Base-by-base conservation (phyloP, 2,329 filamentous ascomycete species). In the Venturia oleaginea region DNA sequence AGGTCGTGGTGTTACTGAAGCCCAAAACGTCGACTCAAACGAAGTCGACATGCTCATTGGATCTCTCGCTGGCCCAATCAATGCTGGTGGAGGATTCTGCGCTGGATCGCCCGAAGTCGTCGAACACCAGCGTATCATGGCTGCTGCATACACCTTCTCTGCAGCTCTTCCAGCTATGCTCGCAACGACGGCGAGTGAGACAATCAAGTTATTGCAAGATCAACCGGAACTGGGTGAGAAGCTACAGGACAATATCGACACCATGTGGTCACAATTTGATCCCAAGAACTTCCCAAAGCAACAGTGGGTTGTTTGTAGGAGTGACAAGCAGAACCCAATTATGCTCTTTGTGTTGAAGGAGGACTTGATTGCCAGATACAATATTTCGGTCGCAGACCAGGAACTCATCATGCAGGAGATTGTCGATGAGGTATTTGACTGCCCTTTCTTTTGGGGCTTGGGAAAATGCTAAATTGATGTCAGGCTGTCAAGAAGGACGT, bases 11-110 rank as follows among this genome's bases (percentile, higher is more conserved):
- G 82, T 97, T 46, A 97, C 94, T 0, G 95, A 99, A 79, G 91
- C 93, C 6, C 94, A 97, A 73, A 96, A 97, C 70, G 93, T 99
- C 22, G 94, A 97, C 74, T 87, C 93, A 0, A 86, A 88, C 11
- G 90, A 96, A 73, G 87, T 99, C 61, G 94, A 99, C 78, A 97
- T 99, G 92, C 93, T 99, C 69, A 85, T 97, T 62, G 94, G 95
- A 54, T 96, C 91, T 42, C 85, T 99, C 57, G 87, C 93, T 15
- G 93, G 94, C 2, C 89, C 92, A 19, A 82, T 99, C 43, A 94
- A 93, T 72, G 92, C 91, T 11, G 93, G 92, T 64, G 94, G 95
- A 69, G 94, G 94, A 19, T 99, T 99, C 80, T 99, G 94, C 74
- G 92, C 93, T 19, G 93, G 92, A 22, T 88, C 88, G 46, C 87